Evolutionary conservation across 2,329 filamentous ascomycete genomes (phyloP), one percentile per base, ranked within the genome.

Genomic region (Fusarium pseudoanthophilum): DNA sequence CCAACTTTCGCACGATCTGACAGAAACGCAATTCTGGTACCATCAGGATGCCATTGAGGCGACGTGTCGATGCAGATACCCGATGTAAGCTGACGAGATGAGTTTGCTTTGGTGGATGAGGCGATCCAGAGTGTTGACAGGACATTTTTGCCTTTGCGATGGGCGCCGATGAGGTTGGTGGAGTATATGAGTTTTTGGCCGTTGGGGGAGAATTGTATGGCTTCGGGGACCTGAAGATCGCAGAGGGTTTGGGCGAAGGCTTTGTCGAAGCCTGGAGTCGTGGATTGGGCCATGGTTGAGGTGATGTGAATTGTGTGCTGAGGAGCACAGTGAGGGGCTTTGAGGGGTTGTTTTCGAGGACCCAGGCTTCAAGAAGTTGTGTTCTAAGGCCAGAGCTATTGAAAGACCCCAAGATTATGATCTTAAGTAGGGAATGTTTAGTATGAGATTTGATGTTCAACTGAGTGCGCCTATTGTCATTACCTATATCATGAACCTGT

Each of bases 1-100:
- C 76, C 69, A 5, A 75, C 72, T 40, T 82, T 82, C 0, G 51
- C 32, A 9, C 72, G 68, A 15, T 74, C 72, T 2, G 72, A 74
- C 14, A 74, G 7, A 28, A 74, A 74, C 0, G 61, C 61, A 0
- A 74, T 7, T 2, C 55, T 62, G 3, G 60, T 61, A 7, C 68
- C 64, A 5, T 21, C 51, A 14, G 71, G 71, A 14, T 70, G 58
- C 72, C 72, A 74, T 9, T 42, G 32, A 2, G 72, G 72, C 0
- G 0, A 9, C 6, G 34, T 59, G 15, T 74, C 72, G 7, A 58
- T 28, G 15, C 26, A 67, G 0, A 55, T 30, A 4, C 72, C 68
- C 1, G 61, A 64, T 1, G 72, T 74, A 5, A 74, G 21, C n/a
- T 59, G 53, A 0, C 72, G 59, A 0, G 59, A 72, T 0, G 72